Evolutionary conservation across 129 eudicot species (phyloP).

Genomic region (Flaveria linearis): DNA sequence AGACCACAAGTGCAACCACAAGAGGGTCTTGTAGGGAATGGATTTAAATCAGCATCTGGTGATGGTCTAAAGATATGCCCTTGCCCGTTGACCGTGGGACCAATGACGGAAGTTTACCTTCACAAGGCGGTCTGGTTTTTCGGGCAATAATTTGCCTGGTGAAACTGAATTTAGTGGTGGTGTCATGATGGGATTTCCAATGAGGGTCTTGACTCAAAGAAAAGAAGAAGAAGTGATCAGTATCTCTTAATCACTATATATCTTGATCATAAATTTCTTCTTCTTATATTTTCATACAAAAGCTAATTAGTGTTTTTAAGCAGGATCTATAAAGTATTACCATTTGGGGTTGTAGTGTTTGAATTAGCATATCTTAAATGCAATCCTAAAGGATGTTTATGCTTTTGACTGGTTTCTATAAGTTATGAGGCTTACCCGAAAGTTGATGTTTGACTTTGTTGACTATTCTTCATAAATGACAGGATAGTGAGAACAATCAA

Average conservation of each 20-base stretch:
- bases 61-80: slow-evolving; percentile 49
- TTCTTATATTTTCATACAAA: neutral
- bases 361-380: neutral
- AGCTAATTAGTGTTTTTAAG: neutral
- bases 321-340: neutral
- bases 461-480: slow-evolving; percentile 10
- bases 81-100: slow-evolving; percentile 39
- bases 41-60: slow-evolving; percentile 38
- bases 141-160: slow-evolving; percentile 56
- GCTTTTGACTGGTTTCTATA: slow-evolving; percentile 7
- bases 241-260: slow-evolving; percentile 24
- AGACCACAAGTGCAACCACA: no score
- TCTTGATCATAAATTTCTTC: neutral
- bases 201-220: slow-evolving; percentile 59
- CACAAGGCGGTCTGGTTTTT: slow-evolving; percentile 51
- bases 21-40: slow-evolving; percentile 50
- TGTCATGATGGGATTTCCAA: slow-evolving; percentile 50
- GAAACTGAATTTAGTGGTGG: slow-evolving; percentile 64
- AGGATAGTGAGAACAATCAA: slow-evolving; percentile 61
- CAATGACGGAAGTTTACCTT: slow-evolving; percentile 47
- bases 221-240: slow-evolving; percentile 68
- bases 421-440: neutral
- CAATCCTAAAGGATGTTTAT: slow-evolving; percentile 4
- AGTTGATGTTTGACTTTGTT: slow-evolving; percentile 5
- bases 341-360: neutral